Percentiles rank a stretch among this genome's conserved stretches.
These are phyloP conservation scores for Aschersonia sp. DNA, from an alignment of 2,329 filamentous ascomycete genomes.

Conservation along the genomic window DNA sequence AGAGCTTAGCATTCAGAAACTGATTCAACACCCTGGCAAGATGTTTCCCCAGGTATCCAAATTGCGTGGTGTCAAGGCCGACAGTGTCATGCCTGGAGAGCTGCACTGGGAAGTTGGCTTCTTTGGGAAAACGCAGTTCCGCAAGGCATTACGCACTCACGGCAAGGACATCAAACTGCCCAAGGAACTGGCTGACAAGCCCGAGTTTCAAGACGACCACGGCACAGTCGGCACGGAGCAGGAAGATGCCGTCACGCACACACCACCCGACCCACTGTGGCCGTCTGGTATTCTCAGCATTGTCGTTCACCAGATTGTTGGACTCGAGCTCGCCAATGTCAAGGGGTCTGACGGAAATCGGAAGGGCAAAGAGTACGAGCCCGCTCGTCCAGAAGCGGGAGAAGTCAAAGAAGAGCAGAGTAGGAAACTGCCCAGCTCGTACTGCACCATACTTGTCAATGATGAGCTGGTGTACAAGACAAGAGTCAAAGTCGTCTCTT, in stretches of 20 bases:
- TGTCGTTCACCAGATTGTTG: constrained; percentile 88
- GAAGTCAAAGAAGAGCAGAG: constrained; percentile 77
- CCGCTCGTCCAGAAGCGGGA: constrained; percentile 65
- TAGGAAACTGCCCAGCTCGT: constrained; percentile 70
- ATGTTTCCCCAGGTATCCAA: constrained; percentile 86
- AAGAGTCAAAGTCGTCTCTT: constrained; percentile 84
- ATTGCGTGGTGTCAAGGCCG: constrained; percentile 68
- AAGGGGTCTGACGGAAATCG: constrained; percentile 71
- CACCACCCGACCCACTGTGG: constrained; percentile 91
- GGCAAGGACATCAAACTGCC: constrained; percentile 72
- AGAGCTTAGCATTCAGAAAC: constrained; percentile 82
- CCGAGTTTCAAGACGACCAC: constrained; percentile 73
- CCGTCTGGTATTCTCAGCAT: constrained; percentile 79
- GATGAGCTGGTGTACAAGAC: constrained; percentile 87
- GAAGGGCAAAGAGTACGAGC: constrained; percentile 78
- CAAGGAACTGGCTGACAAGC: constrained; percentile 54
- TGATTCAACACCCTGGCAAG: constrained; percentile 80
- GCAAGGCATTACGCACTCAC: constrained; percentile 70
- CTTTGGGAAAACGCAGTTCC: constrained; percentile 81
- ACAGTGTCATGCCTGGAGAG: constrained; percentile 80
- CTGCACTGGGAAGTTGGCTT: constrained; percentile 94
- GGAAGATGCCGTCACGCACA: constrained; percentile 77
- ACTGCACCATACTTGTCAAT: constrained; percentile 84
- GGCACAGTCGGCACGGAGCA: constrained; percentile 54
- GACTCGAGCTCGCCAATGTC: constrained; percentile 80